Percentiles rank a stretch among this genome's conserved stretches.
Evolutionary conservation across 257 asterid genomes (phyloP).

Genomic region (Fraxinus excelsior): DNA sequence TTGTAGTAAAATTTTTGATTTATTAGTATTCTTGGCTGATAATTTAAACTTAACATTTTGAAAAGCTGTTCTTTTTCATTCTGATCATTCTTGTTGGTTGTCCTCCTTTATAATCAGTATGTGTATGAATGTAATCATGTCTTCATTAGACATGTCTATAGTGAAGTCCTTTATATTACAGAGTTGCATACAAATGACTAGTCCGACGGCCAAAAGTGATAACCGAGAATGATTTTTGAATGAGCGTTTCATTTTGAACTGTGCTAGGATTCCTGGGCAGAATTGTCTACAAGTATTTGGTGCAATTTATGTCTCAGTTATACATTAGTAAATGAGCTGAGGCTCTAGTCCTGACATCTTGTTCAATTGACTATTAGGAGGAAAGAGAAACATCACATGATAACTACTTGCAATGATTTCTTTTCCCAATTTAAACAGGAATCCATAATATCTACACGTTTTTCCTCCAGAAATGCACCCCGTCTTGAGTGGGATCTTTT

Average conservation of each 20-base stretch:
- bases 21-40: not conserved
- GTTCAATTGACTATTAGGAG: not conserved
- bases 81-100: not conserved
- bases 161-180: not conserved
- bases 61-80: not conserved
- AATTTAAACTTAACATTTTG: not conserved
- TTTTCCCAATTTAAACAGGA: not conserved
- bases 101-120: not conserved
- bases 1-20: not conserved
- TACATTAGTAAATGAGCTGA: not conserved
- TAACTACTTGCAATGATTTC: not conserved
- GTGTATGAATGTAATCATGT: not conserved
- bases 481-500: not conserved
- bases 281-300: constrained; percentile 7
- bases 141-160: not conserved
- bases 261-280: not conserved
- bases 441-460: not conserved
- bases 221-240: not conserved
- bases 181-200: not conserved
- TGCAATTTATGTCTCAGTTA: constrained; percentile 4
- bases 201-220: not conserved
- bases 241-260: not conserved
- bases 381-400: not conserved
- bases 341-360: not conserved
- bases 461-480: not conserved